phyloP scores from a whole-genome alignment of 2,329 filamentous ascomycete genomes.

The Penicillium fuscoglaucum region DNA sequence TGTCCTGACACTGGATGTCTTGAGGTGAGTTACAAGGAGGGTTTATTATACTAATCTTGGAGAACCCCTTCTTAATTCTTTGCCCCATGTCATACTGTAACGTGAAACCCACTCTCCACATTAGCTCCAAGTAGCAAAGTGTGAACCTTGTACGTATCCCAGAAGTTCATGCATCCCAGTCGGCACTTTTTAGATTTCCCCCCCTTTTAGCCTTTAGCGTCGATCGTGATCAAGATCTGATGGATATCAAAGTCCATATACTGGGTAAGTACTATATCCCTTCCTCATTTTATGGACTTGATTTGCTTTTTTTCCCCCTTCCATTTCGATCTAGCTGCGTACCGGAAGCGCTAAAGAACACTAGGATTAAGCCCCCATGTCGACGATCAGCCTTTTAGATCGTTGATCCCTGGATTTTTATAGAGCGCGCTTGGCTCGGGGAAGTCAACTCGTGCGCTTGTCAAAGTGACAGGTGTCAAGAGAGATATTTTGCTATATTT shows the following conservation, averaged over 20 bases:
- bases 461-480: constrained; percentile 28
- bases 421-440: constrained; percentile 14
- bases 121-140: neutral
- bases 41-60: neutral
- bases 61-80: neutral
- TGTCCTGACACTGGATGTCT: neutral
- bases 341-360: constrained; percentile 15
- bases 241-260: neutral
- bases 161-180: constrained; percentile 16
- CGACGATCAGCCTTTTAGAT: constrained; percentile 22
- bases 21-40: neutral
- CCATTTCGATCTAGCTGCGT: constrained; percentile 25
- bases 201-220: constrained; percentile 11
- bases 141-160: constrained; percentile 12
- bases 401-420: constrained; percentile 17
- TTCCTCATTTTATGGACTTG: constrained; percentile 14
- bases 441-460: constrained; percentile 18
- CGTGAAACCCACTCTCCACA: constrained; percentile 2
- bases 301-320: constrained; percentile 19
- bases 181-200: neutral
- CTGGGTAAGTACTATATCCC: neutral
- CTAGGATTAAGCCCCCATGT: constrained; percentile 18
- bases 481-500: neutral
- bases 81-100: constrained; percentile 6
- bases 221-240: constrained; percentile 4